Evolutionary conservation across 2,329 filamentous ascomycete species (phyloP).

Genomic region (Colletotrichum sojae): DNA sequence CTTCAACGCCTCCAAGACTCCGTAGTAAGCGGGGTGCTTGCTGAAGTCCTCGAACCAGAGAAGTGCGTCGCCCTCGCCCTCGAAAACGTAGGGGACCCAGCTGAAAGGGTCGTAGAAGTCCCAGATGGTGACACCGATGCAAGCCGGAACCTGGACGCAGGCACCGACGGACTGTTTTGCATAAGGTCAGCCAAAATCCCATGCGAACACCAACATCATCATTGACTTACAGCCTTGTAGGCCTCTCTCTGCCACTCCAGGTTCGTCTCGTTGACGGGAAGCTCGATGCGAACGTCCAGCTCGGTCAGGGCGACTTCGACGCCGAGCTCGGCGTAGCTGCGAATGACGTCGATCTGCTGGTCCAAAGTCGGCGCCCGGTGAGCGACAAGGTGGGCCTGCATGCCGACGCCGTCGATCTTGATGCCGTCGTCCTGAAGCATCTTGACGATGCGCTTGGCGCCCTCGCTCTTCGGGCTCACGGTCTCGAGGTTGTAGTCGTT

Average conservation of each 20-base stretch:
- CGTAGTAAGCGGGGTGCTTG: conserved; percentile 59
- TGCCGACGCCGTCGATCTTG: conserved; percentile 74
- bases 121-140: conserved; percentile 53
- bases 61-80: conserved; percentile 56
- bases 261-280: conserved; percentile 47
- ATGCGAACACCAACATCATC: background rate
- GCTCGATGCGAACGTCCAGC: conserved; percentile 63
- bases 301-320: conserved; percentile 70
- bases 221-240: conserved; percentile 42
- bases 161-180: conserved; percentile 42
- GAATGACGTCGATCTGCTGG: conserved; percentile 55
- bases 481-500: conserved; percentile 74
- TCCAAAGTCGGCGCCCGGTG: conserved; percentile 59
- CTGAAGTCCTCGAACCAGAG: conserved; percentile 59
- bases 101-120: conserved; percentile 54
- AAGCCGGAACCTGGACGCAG: conserved; percentile 48
- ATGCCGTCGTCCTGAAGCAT: conserved; percentile 62
- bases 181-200: background rate
- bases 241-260: conserved; percentile 48
- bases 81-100: conserved; percentile 59
- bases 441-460: conserved; percentile 60
- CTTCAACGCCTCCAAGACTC: conserved; percentile 52
- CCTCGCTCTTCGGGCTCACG: conserved; percentile 61
- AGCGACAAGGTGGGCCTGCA: conserved; percentile 73
- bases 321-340: conserved; percentile 58